These are phyloP conservation scores for Pythium periplocum DNA, from an alignment of 352 stramenopile species.

Conservation along the genomic window DNA sequence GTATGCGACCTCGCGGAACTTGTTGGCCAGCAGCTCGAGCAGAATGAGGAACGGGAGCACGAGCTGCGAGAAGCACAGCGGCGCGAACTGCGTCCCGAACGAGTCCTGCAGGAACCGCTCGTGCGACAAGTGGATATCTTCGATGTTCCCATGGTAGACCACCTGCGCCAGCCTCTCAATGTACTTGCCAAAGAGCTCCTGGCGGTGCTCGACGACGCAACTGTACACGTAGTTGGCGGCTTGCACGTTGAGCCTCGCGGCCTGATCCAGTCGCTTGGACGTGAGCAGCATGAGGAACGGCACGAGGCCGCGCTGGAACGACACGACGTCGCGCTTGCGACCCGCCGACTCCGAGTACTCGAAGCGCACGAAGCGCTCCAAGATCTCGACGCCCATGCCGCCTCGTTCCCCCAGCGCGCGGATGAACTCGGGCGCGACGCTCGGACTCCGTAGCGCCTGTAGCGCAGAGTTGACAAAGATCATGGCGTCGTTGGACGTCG, in stretches of 20 bases:
- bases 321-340: slow-evolving; percentile 20
- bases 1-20: slow-evolving; percentile 45
- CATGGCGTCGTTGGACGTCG: not conserved
- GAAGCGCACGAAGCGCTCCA: slow-evolving; percentile 23
- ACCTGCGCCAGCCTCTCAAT: slow-evolving; percentile 24
- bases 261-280: slow-evolving; percentile 27
- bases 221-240: slow-evolving; percentile 31
- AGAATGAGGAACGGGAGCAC: slow-evolving; percentile 29
- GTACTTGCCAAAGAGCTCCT: slow-evolving; percentile 26
- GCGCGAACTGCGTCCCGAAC: slow-evolving; percentile 22
- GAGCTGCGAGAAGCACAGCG: slow-evolving; percentile 33
- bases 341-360: slow-evolving; percentile 29
- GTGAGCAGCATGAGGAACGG: slow-evolving; percentile 34
- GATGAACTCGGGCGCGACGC: slow-evolving; percentile 26
- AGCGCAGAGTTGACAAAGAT: slow-evolving; percentile 42
- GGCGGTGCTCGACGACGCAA: slow-evolving; percentile 19
- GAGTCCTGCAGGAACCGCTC: slow-evolving; percentile 21
- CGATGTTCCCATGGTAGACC: slow-evolving; percentile 25
- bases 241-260: slow-evolving; percentile 3
- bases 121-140: slow-evolving; percentile 19
- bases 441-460: slow-evolving; percentile 26
- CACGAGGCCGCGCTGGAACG: slow-evolving; percentile 32
- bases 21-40: slow-evolving; percentile 32
- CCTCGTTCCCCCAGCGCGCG: slow-evolving; percentile 24
- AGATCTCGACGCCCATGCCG: slow-evolving; percentile 19